A percentile compares a stretch with the other conserved stretches of the same genome.
These are phyloP conservation scores for Aphanoascus verrucosus DNA, from an alignment of 2,329 filamentous ascomycete genomes.

Conservation along the genomic window DNA sequence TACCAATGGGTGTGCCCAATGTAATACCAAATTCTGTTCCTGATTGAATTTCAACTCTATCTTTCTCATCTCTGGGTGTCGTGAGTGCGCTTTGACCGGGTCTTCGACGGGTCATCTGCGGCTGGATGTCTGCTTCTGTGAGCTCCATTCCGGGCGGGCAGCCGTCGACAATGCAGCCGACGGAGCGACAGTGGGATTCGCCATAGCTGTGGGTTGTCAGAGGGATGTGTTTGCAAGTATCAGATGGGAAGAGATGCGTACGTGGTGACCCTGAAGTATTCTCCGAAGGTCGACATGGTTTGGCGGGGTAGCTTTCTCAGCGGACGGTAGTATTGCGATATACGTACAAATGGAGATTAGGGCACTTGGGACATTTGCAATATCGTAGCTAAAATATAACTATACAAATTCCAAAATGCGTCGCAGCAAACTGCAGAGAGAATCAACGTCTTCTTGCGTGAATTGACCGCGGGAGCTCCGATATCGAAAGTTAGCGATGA, in stretches of 20 bases:
- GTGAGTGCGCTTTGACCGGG: slow-evolving; percentile 85
- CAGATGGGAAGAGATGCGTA: slow-evolving; percentile 30
- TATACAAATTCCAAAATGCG: background rate
- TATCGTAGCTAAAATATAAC: background rate
- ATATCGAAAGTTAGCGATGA: slow-evolving; percentile 9
- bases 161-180: slow-evolving; percentile 91
- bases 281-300: slow-evolving; percentile 71
- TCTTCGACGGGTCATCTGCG: slow-evolving; percentile 80
- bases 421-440: background rate
- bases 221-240: slow-evolving; percentile 18
- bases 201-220: slow-evolving; percentile 47
- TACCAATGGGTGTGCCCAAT: slow-evolving; percentile 78
- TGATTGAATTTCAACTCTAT: slow-evolving; percentile 82
- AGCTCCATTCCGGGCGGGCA: slow-evolving; percentile 79
- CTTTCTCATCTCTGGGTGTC: slow-evolving; percentile 86
- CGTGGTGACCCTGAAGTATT: slow-evolving; percentile 66
- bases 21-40: slow-evolving; percentile 85
- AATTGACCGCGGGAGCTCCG: slow-evolving; percentile 4
- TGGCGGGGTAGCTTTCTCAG: slow-evolving; percentile 4
- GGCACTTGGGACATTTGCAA: background rate
- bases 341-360: background rate
- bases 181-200: slow-evolving; percentile 82
- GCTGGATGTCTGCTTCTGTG: slow-evolving; percentile 79
- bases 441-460: background rate
- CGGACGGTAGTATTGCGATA: background rate